Conservation (phyloP, 2,329 filamentous ascomycete genomes). For the Mycosphaerella arachidis region DNA sequence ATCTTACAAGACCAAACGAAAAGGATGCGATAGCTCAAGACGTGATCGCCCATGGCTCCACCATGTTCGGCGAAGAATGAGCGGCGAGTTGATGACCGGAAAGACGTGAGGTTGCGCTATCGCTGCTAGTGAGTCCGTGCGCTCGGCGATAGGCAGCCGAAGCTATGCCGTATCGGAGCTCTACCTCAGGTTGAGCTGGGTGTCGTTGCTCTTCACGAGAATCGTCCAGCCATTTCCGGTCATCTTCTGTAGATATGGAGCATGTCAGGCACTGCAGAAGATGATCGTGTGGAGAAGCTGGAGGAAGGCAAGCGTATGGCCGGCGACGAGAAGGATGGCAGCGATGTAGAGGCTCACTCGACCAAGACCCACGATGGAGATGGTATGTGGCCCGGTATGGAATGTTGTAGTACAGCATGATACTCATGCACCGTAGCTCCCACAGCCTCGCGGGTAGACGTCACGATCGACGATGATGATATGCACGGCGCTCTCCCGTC, state of each 20-base stretch:
- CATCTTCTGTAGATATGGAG: constrained; percentile 5
- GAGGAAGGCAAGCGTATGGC: not conserved
- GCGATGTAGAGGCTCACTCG: not conserved
- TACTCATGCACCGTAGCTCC: not conserved
- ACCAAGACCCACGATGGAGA: not conserved
- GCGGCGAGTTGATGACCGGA: not conserved
- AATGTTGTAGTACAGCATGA: not conserved
- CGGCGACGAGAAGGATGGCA: not conserved
- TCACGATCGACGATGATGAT: constrained; percentile 14
- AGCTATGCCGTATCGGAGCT: not conserved
- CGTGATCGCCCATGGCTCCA: not conserved
- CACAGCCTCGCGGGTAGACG: not conserved
- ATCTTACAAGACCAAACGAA: not conserved
- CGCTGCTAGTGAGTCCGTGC: not conserved
- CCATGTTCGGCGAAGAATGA: not conserved
- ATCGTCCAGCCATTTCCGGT: not conserved
- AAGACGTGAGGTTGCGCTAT: not conserved
- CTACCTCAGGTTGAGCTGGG: not conserved
- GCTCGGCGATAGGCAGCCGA: not conserved
- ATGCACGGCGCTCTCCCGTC: not conserved
- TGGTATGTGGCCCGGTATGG: not conserved
- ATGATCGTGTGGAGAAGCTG: not conserved
- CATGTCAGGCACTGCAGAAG: constrained; percentile 5
- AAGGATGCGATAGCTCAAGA: not conserved
- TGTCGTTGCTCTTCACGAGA: not conserved